Percentiles rank a stretch among this genome's conserved stretches.
These are phyloP conservation scores for Phalaenopsis equestris DNA, from an alignment of 106 monocot species.

Conservation along the genomic window DNA sequence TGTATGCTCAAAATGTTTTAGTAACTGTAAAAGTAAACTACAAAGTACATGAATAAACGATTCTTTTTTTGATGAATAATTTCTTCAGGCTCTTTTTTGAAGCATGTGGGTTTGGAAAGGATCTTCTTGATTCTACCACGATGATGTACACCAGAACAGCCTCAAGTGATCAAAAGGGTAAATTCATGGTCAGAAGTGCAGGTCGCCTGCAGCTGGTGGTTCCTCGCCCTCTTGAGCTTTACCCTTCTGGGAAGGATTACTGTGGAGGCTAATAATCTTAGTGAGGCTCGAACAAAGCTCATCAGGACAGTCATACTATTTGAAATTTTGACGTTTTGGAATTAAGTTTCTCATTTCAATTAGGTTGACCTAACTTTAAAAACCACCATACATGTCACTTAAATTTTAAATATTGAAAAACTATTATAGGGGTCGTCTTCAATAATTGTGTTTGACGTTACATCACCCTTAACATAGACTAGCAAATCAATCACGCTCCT, in stretches of 20 bases:
- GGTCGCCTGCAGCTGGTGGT: slow-evolving; percentile 12
- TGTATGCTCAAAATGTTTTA: not conserved
- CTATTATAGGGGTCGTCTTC: not conserved
- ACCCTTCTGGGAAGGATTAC: not conserved
- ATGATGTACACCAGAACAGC: slow-evolving; percentile 71
- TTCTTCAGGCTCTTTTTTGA: slow-evolving; percentile 68
- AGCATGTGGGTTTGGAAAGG: slow-evolving; percentile 87
- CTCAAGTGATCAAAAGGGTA: slow-evolving; percentile 12
- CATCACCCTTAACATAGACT: not conserved
- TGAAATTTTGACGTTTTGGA: not conserved
- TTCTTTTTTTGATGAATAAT: not conserved
- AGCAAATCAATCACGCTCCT: not conserved
- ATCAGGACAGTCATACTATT: not conserved
- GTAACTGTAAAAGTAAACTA: not conserved
- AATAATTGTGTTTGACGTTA: not conserved
- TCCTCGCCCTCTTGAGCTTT: not conserved
- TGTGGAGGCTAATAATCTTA: not conserved
- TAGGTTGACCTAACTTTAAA: not conserved
- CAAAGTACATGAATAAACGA: not conserved
- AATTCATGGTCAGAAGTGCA: slow-evolving; percentile 23
- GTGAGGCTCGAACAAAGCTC: not conserved
- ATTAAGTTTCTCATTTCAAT: not conserved
- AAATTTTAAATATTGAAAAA: not conserved
- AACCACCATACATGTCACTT: not conserved
- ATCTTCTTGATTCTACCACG: slow-evolving; percentile 77